Base-by-base conservation (phyloP, 2,329 filamentous ascomycete species). In the Claviceps capensis region DNA sequence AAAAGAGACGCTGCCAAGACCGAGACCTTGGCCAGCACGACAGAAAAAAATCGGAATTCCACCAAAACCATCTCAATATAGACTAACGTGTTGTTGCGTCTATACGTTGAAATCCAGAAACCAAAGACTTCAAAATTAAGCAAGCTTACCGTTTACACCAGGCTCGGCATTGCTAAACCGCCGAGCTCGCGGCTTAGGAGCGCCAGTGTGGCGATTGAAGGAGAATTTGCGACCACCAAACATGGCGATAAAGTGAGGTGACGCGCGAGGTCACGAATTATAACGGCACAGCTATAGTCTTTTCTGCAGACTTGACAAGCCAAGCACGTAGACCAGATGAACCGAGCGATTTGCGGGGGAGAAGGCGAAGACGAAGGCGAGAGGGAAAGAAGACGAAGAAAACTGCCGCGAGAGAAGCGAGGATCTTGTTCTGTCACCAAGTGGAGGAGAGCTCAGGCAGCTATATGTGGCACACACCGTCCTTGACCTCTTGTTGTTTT, bases 201-300 rank as follows among this genome's bases (percentile, higher is more conserved):
- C 74, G 60, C 80, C 80, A 50, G 80, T 82, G 62, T 81, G 78
- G 62, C 79, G 74, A 68, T 83, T 82, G 69, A 83, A 82, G 56
- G 78, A 82, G 67, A 83, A 83, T 64, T 82, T 81, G 69, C 80
- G 77, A 54, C 73, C 74, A 63, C 70, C 67, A 60, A 78, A 78
- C 70, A 76, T 76, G 51, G 60, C 69, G 62, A 50, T 52, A 2
- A 40, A 43, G 14, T 9, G 30, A n/a, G 11, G 17, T 3, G 6
- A 44, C 30, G 11, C 36, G 34, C 1, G 13, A 13, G 14, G 19
- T 30, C 41, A 38, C 37, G n/a, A 34, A 9, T 14, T 23, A 14
- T 2, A 14, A n/a, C 13, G 17, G 8, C 30, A 37, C 48, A 37
- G 41, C 41, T 34, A 38, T 50, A 22, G 7, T 42, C 9, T 34